Evolutionary conservation across 768 basidiomycete genomes (phyloP).

Genomic region (Xerocomus potaroensis): DNA sequence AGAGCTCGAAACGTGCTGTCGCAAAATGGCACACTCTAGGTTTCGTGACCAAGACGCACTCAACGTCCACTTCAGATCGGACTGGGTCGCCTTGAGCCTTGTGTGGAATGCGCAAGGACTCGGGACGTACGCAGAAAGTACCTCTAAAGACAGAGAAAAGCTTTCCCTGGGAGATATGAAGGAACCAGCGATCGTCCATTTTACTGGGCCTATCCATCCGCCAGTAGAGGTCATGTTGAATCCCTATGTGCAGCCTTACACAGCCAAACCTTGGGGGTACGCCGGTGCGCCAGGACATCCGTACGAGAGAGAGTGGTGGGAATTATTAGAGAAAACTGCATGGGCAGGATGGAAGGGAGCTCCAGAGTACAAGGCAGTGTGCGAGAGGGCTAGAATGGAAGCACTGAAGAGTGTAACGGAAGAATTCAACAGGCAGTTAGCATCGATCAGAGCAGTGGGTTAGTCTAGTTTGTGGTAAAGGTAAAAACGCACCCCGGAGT

Average conservation of each 20-base stretch:
- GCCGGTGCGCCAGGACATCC: slow-evolving; percentile 50
- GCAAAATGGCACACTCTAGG: slow-evolving; percentile 25
- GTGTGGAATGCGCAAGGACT: slow-evolving; percentile 56
- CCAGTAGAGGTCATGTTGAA: slow-evolving; percentile 42
- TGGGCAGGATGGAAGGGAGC: slow-evolving; percentile 38
- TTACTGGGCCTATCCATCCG: slow-evolving; percentile 54
- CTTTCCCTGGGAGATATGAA: slow-evolving; percentile 34
- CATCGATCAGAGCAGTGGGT: background rate
- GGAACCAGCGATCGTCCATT: slow-evolving; percentile 49
- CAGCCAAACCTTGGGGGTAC: slow-evolving; percentile 58
- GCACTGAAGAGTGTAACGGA: slow-evolving; percentile 4
- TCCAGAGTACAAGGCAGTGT: slow-evolving; percentile 16
- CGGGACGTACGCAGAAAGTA: slow-evolving; percentile 44
- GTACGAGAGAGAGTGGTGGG: slow-evolving; percentile 46
- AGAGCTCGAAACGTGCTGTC: slow-evolving; percentile 26
- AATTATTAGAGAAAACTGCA: slow-evolving; percentile 35
- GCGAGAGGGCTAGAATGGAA: slow-evolving; percentile 9
- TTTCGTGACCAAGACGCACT: slow-evolving; percentile 50
- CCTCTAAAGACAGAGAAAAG: slow-evolving; percentile 32
- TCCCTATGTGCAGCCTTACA: slow-evolving; percentile 48
- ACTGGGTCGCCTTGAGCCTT: slow-evolving; percentile 41
- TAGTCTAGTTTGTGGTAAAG: background rate
- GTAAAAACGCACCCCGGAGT: background rate
- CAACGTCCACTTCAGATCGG: slow-evolving; percentile 41
- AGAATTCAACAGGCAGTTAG: slow-evolving; percentile 9